A percentile compares a stretch with the other conserved stretches of the same genome.
phyloP scores from a whole-genome alignment of 495 filamentous ascomycete genomes.

The Penicillium diatomitis region DNA sequence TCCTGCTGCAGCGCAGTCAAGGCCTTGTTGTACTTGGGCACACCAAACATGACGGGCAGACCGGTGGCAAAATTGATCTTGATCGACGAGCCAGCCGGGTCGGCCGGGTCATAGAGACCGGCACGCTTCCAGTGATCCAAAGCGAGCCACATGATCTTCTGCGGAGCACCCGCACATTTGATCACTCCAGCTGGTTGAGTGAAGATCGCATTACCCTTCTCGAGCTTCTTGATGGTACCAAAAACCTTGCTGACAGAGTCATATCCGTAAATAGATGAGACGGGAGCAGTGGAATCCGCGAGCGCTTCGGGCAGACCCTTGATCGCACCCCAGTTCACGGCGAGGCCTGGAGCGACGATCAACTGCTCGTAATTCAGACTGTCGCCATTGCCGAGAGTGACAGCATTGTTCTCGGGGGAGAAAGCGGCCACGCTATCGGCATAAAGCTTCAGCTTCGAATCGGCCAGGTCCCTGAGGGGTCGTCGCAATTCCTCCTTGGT shows the following conservation, averaged over 20 bases:
- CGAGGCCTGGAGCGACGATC: slow-evolving; percentile 54
- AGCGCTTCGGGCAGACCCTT: slow-evolving; percentile 54
- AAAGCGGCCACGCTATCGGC: slow-evolving; percentile 43
- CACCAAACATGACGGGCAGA: slow-evolving; percentile 55
- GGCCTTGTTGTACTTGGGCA: slow-evolving; percentile 56
- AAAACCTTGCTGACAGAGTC: slow-evolving; percentile 51
- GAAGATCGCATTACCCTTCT: slow-evolving; percentile 55
- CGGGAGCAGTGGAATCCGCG: slow-evolving; percentile 41
- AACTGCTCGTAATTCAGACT: slow-evolving; percentile 55
- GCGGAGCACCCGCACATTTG: slow-evolving; percentile 63
- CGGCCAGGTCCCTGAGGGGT: slow-evolving; percentile 43
- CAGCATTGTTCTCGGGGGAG: slow-evolving; percentile 45
- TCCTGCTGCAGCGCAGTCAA: slow-evolving; percentile 54
- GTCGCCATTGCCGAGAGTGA: slow-evolving; percentile 50
- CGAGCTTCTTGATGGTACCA: slow-evolving; percentile 43
- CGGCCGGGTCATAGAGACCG: slow-evolving; percentile 44
- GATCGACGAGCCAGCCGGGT: slow-evolving; percentile 38
- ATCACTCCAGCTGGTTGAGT: slow-evolving; percentile 57
- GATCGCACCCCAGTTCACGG: slow-evolving; percentile 44
- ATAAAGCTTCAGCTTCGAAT: slow-evolving; percentile 56
- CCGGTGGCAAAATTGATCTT: slow-evolving; percentile 57
- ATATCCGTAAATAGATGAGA: slow-evolving; percentile 59
- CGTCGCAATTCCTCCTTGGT: slow-evolving; percentile 43
- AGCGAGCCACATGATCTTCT: slow-evolving; percentile 66
- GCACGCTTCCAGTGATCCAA: slow-evolving; percentile 54